Evolutionary conservation across 352 stramenopile species (phyloP), one percentile per base, ranked within the genome.

Genomic region (Hyphochytrium catenoides): DNA sequence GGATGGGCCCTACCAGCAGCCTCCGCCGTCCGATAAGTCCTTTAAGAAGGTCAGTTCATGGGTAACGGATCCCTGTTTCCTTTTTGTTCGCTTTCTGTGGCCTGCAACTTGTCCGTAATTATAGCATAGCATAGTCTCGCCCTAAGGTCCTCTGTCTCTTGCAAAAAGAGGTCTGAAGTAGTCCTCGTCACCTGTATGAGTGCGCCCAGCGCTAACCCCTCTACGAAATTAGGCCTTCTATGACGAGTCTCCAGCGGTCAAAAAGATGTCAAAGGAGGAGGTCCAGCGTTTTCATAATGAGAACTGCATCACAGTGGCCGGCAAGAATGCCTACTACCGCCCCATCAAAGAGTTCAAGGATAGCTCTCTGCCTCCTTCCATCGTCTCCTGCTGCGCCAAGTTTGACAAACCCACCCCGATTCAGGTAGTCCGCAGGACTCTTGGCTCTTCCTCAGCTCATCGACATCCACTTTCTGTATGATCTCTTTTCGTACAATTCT

Each of bases 371-470:
- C 50, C 70, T 59, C 44, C 64, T 62, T 59, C 74, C 60, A 57
- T 93, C 66, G 66, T 94, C 63, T 78, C 57, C 55, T 60, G 46
- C 56, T 78, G 59, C 27, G 52, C 84, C 44, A 65, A 62, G 15
- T 98, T 95, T 50, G 48, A 56, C 34, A 73, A 63, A 52, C 87
- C 89, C 22, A 95, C 78, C 41, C 84, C 85, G n/a, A 96, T 98
- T 57, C 89, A 98, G 61, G 85, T n/a, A n/a, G n/a, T n/a, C n/a
- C n/a, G n/a, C n/a, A n/a, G n/a, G n/a, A n/a, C n/a, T n/a, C n/a
- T n/a, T n/a, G n/a, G n/a, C n/a, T n/a, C n/a, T n/a, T n/a, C n/a
- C n/a, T n/a, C n/a, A n/a, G n/a, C n/a, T n/a, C n/a, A n/a, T n/a
- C n/a, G n/a, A n/a, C n/a, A n/a, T n/a, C n/a, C n/a, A n/a, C n/a